These are phyloP conservation scores for Nevesoporus exiguus DNA, from an alignment of 768 basidiomycete species.

Conservation along the genomic window DNA sequence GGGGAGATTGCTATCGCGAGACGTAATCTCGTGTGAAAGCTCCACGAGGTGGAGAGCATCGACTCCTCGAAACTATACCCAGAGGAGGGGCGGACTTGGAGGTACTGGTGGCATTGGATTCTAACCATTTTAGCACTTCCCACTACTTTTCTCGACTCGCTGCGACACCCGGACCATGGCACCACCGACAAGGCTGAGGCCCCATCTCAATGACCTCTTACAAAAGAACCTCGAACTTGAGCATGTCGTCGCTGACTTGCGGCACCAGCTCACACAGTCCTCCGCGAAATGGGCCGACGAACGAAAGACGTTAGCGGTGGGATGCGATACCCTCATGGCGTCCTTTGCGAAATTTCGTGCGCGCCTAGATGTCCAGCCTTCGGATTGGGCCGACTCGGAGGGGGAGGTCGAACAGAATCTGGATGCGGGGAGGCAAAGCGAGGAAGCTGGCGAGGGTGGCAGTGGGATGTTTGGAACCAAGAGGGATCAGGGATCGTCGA, in stretches of 20 bases:
- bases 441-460: conserved; percentile 16
- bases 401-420: conserved; percentile 26
- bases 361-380: conserved; percentile 19
- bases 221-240: conserved; percentile 30
- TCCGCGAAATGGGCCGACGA: conserved; percentile 30
- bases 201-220: conserved; percentile 27
- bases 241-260: conserved; percentile 26
- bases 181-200: conserved; percentile 24
- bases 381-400: conserved; percentile 22
- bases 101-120: neutral
- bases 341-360: conserved; percentile 31
- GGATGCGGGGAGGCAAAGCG: conserved; percentile 12
- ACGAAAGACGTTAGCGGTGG: conserved; percentile 21
- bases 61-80: too few relatives aligned
- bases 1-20: neutral
- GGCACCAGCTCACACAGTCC: conserved; percentile 28
- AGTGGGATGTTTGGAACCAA: conserved; percentile 2
- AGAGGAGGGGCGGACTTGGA: neutral
- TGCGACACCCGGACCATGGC: conserved; percentile 16
- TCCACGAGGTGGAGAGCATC: neutral
- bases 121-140: neutral
- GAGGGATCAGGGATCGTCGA: conserved; percentile 6
- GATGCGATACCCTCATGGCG: conserved; percentile 28
- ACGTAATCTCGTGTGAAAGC: conserved; percentile 19
- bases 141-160: neutral